Percentiles rank a stretch among this genome's conserved stretches.
These are phyloP conservation scores for Leptodermis oblonga DNA, from an alignment of 257 asterid genomes.

Conservation along the genomic window DNA sequence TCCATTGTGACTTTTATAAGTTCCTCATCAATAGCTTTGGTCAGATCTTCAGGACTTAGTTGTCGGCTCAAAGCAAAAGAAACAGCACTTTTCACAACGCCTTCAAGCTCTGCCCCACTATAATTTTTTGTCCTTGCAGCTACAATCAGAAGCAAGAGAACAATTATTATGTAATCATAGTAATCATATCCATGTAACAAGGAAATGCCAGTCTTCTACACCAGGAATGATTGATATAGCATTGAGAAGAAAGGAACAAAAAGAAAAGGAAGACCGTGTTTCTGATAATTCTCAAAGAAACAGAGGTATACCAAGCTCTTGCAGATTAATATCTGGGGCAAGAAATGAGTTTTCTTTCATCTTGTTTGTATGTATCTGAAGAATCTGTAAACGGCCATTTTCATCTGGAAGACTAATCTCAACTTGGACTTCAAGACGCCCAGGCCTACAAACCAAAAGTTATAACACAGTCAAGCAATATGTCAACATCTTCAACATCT, in stretches of 20 bases:
- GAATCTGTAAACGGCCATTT: slow-evolving; percentile 95
- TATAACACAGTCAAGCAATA: slow-evolving; percentile 2
- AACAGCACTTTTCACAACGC: slow-evolving; percentile 98
- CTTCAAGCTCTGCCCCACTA: slow-evolving; percentile 99
- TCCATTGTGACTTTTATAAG: slow-evolving; percentile 86
- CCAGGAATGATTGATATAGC: too few relatives aligned
- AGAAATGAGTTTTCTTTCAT: slow-evolving; percentile 96
- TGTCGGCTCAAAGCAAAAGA: slow-evolving; percentile 96
- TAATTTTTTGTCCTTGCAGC: slow-evolving; percentile 96
- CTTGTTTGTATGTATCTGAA: slow-evolving; percentile 94
- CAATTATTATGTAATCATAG: slow-evolving; percentile 2
- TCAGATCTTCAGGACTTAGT: slow-evolving; percentile 84
- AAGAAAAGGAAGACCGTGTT: not conserved
- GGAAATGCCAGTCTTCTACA: not conserved
- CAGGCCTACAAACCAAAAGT: slow-evolving; percentile 64
- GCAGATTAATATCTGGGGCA: slow-evolving; percentile 86
- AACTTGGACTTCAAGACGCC: slow-evolving; percentile 98
- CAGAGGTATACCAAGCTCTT: slow-evolving; percentile 72
- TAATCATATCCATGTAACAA: not conserved
- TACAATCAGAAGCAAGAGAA: slow-evolving; percentile 34
- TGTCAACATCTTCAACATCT: slow-evolving; percentile 6
- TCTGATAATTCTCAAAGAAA: slow-evolving; percentile 8
- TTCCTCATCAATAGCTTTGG: slow-evolving; percentile 92
- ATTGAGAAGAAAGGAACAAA: not conserved
- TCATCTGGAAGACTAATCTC: slow-evolving; percentile 99